Conservation (phyloP, 805 yeast species). For the Metschnikowia cubensis region DNA sequence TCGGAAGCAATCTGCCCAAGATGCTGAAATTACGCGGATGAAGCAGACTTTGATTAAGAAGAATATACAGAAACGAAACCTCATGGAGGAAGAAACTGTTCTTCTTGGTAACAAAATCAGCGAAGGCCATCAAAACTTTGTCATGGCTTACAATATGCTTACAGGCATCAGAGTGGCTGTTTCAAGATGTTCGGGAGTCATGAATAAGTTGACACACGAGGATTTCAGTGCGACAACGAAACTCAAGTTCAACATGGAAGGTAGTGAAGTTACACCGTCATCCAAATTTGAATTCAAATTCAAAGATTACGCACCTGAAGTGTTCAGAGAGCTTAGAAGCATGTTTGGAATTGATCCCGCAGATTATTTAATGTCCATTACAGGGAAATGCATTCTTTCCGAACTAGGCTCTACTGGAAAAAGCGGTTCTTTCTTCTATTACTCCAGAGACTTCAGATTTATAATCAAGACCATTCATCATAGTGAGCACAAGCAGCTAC, state of each 20-base stretch:
- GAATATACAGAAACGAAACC: constrained; percentile 35
- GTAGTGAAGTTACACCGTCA: constrained; percentile 87
- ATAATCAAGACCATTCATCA: constrained; percentile 96
- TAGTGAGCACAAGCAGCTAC: constrained; percentile 80
- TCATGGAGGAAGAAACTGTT: constrained; percentile 51
- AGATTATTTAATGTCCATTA: constrained; percentile 86
- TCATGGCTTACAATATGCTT: constrained; percentile 94
- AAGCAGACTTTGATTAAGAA: constrained; percentile 46
- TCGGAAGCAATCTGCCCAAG: constrained; percentile 14
- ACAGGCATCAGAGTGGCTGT: constrained; percentile 96
- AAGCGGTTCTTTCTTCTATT: constrained; percentile 94
- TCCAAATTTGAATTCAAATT: constrained; percentile 94
- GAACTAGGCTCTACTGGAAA: constrained; percentile 96
- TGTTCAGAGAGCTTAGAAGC: constrained; percentile 78
- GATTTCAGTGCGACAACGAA: constrained; percentile 76
- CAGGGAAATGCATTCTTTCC: constrained; percentile 87
- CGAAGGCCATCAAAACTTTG: constrained; percentile 91
- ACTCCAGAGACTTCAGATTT: constrained; percentile 87
- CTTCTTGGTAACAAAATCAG: constrained; percentile 76
- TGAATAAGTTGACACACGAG: constrained; percentile 62
- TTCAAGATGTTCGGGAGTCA: constrained; percentile 82
- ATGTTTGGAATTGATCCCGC: constrained; percentile 91
- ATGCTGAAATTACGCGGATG: constrained; percentile 48
- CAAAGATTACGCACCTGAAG: constrained; percentile 94
- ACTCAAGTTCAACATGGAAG: constrained; percentile 80